Evolutionary conservation across 495 filamentous ascomycete species (phyloP).

Genomic region (Margaritispora aquatica): DNA sequence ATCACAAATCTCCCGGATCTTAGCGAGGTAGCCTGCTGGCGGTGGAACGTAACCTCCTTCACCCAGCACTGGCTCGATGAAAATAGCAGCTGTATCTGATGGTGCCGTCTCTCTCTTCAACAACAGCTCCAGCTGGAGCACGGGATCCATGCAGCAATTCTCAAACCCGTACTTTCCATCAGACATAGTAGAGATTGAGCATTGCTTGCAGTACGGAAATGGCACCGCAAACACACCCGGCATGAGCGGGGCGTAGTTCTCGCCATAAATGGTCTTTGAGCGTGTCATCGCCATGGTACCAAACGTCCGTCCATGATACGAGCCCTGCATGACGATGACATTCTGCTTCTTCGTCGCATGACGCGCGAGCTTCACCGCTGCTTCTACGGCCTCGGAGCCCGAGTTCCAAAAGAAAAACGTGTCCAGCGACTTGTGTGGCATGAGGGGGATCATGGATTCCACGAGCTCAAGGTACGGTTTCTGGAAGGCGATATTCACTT

Average conservation of each 20-base stretch:
- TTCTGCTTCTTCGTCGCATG: constrained; percentile 48
- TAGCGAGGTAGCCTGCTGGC: constrained; percentile 54
- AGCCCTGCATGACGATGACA: constrained; percentile 60
- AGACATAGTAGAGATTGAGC: constrained; percentile 7
- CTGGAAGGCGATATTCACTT: constrained; percentile 33
- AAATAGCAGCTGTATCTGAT: constrained; percentile 11
- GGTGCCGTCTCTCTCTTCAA: constrained; percentile 15
- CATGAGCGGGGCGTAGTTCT: constrained; percentile 23
- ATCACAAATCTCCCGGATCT: constrained; percentile 53
- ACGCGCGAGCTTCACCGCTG: constrained; percentile 56
- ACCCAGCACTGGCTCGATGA: constrained; percentile 35
- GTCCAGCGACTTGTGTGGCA: constrained; percentile 33
- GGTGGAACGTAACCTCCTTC: constrained; percentile 50
- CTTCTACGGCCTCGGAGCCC: constrained; percentile 64
- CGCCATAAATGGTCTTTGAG: constrained; percentile 27
- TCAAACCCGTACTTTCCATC: constrained; percentile 10
- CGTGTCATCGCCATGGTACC: constrained; percentile 40
- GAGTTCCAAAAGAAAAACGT: constrained; percentile 46
- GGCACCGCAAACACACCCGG: constrained; percentile 17
- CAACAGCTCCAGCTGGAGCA: constrained; percentile 32
- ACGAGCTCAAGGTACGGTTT: constrained; percentile 39
- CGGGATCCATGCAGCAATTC: constrained; percentile 27
- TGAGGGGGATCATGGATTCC: constrained; percentile 31
- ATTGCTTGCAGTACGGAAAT: constrained; percentile 17
- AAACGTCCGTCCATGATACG: constrained; percentile 49